Percentiles rank a stretch among this genome's conserved stretches.
These are phyloP conservation scores for Phytophthora idaei DNA, from an alignment of 352 stramenopile genomes.

Conservation along the genomic window DNA sequence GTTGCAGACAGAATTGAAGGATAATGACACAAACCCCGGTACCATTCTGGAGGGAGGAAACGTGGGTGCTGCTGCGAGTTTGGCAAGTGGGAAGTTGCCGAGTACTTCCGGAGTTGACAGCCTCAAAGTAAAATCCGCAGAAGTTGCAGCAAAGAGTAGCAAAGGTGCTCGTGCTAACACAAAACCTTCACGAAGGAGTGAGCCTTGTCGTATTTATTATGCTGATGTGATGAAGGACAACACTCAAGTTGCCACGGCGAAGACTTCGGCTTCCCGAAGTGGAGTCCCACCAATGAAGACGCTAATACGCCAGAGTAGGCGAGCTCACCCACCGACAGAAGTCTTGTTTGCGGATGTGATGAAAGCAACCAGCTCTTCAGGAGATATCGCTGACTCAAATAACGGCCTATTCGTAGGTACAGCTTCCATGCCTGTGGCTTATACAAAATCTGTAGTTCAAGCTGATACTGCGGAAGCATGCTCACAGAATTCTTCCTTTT, in stretches of 20 bases:
- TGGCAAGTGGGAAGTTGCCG: background rate
- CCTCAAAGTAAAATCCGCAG: background rate
- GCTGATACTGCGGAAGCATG: background rate
- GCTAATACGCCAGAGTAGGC: background rate
- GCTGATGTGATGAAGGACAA: background rate
- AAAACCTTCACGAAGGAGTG: background rate
- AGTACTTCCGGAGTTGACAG: background rate
- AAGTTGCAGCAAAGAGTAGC: background rate
- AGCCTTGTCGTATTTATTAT: background rate
- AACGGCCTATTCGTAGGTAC: background rate
- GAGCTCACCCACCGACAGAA: background rate
- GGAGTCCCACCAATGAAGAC: background rate
- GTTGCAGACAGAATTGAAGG: background rate
- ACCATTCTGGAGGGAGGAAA: background rate
- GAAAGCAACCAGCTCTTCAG: background rate
- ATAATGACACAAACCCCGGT: background rate
- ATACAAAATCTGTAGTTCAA: background rate
- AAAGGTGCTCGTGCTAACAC: background rate
- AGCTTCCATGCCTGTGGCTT: background rate
- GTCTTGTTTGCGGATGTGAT: background rate
- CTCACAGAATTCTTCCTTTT: background rate
- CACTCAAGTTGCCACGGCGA: background rate
- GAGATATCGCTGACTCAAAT: background rate
- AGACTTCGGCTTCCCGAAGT: background rate
- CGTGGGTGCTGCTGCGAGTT: background rate